These are phyloP conservation scores for Geranomyces michiganensis DNA, from an alignment of 192 early-diverging fungal species.

Conservation along the genomic window DNA sequence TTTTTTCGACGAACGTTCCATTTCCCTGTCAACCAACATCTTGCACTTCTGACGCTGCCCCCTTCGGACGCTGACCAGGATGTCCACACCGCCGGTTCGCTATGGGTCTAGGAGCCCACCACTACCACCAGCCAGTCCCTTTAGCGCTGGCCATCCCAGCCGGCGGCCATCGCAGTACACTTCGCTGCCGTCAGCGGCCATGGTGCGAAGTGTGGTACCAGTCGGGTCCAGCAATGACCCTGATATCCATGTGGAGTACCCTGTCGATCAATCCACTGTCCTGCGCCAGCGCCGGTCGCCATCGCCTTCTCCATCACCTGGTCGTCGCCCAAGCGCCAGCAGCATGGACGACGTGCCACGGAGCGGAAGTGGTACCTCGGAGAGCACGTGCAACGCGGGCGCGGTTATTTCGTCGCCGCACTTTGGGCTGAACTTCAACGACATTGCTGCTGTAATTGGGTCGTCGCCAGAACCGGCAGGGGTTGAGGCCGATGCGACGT, in stretches of 20 bases:
- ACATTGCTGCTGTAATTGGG: constrained; percentile 16
- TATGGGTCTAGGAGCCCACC: no score
- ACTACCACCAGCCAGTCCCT: no score
- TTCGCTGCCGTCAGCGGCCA: not conserved
- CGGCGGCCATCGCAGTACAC: constrained; percentile 23
- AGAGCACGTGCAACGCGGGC: not conserved
- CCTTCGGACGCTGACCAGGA: no score
- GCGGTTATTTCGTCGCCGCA: constrained; percentile 6
- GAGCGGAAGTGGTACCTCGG: not conserved
- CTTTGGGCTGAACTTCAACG: constrained; percentile 18
- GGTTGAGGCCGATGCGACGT: not conserved
- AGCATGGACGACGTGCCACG: not conserved
- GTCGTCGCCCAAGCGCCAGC: not conserved
- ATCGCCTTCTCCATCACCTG: not conserved
- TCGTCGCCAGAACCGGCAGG: not conserved
- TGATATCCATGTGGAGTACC: constrained; percentile 21
- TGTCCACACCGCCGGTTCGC: no score
- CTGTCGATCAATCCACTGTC: constrained; percentile 7
- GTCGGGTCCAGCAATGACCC: constrained; percentile 13
- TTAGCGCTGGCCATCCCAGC: not conserved
- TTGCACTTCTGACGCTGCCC: no score
- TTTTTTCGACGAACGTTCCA: no score
- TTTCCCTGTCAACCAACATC: no score
- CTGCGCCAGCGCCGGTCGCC: not conserved
- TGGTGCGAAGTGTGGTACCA: no score